A percentile compares a stretch with the other conserved stretches of the same genome.
Evolutionary conservation across 225 moss, liverwort and hornwort genomes (phyloP).

Genomic region (Polytrichum formosum): DNA sequence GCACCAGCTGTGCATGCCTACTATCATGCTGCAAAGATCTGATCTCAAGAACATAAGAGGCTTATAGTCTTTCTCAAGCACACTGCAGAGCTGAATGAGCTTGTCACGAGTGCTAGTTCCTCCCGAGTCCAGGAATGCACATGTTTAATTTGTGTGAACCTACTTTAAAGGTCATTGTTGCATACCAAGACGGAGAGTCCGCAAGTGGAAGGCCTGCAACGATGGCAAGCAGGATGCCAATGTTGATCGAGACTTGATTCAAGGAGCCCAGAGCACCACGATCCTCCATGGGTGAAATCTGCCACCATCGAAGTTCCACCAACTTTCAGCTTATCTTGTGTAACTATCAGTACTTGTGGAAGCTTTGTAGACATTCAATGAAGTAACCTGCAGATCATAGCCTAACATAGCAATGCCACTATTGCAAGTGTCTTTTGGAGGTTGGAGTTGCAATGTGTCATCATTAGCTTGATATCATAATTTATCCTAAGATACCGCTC

Average conservation of each 20-base stretch:
- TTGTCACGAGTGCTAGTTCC: too few species aligned
- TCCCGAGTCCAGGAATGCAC: too few species aligned
- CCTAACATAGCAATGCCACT: background rate
- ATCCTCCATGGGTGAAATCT: constrained; percentile 53
- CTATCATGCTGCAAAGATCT: too few species aligned
- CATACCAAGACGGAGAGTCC: constrained; percentile 41
- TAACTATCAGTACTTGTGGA: background rate
- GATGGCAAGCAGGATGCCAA: constrained; percentile 51
- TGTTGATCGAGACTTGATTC: constrained; percentile 42
- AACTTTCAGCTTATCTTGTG: constrained; percentile 1
- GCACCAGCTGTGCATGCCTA: too few species aligned
- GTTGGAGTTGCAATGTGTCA: too few species aligned
- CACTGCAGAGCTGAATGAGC: too few species aligned
- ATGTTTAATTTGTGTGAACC: too few species aligned
- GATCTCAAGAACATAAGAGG: too few species aligned
- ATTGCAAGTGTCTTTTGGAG: background rate
- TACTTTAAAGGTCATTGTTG: background rate
- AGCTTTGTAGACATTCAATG: background rate
- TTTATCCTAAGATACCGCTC: too few species aligned
- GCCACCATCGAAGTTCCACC: constrained; percentile 1
- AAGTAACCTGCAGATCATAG: background rate
- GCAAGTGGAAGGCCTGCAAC: constrained; percentile 48
- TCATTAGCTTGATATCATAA: too few species aligned
- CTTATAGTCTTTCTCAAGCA: too few species aligned
- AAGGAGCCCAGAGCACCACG: constrained; percentile 50